Conservation (phyloP, 176 grass and related monocot species). For the Carex pumila region DNA sequence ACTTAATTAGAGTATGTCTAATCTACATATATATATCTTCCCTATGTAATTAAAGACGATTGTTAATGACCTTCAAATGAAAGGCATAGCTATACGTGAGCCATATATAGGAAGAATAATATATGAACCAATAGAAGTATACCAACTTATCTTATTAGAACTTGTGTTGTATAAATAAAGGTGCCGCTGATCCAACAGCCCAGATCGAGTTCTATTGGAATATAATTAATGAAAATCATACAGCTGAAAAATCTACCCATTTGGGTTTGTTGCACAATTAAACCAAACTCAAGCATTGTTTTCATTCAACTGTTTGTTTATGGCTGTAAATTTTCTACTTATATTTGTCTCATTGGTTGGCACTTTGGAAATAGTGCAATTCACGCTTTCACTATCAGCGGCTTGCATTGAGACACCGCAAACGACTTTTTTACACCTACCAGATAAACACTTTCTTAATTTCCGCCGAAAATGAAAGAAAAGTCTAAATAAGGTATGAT, state of each 20-base stretch:
- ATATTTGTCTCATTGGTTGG: slow-evolving; percentile 19
- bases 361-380: neutral
- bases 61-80: no score
- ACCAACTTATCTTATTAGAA: neutral
- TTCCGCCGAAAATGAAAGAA: neutral
- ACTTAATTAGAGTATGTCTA: neutral
- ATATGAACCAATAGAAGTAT: neutral
- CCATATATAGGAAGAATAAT: no score
- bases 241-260: no score
- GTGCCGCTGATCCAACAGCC: neutral
- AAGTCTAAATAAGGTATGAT: neutral
- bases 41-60: neutral
- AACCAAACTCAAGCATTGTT: neutral
- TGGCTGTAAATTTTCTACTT: no score
- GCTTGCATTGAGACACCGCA: neutral
- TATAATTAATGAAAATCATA: neutral
- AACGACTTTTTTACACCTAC: neutral
- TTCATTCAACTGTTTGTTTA: neutral
- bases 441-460: neutral
- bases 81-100: no score
- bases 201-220: neutral
- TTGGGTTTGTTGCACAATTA: no score
- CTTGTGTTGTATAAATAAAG: neutral
- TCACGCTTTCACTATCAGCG: neutral
- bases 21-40: neutral